Conservation (phyloP, 2,329 filamentous ascomycete species). For the Aureobasidium uvarum region DNA sequence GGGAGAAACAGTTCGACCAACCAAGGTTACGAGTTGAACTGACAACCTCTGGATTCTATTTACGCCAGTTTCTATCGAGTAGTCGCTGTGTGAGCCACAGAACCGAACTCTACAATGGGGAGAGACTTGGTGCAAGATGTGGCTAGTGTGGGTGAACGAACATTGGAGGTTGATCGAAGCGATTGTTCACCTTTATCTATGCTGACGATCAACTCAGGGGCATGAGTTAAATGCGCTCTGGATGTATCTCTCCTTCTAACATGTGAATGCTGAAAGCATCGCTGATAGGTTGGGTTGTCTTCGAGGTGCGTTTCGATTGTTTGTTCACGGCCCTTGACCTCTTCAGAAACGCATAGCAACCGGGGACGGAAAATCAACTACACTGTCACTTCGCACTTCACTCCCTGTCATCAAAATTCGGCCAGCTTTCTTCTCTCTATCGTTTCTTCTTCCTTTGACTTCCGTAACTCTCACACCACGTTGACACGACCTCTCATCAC, state of each 20-base stretch:
- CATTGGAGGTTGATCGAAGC: not conserved
- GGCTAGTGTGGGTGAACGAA: too few relatives aligned
- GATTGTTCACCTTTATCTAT: not conserved
- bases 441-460: not conserved
- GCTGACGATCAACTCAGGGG: not conserved
- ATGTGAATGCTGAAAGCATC: not conserved
- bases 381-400: not conserved
- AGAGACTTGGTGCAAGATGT: not conserved
- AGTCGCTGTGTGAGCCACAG: not conserved
- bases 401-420: not conserved
- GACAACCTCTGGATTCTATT: not conserved
- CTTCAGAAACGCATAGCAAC: not conserved
- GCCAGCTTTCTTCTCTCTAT: not conserved
- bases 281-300: not conserved
- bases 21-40: not conserved
- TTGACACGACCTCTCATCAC: not conserved
- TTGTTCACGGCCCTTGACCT: not conserved
- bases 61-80: not conserved
- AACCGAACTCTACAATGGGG: not conserved
- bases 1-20: slow-evolving; percentile 7
- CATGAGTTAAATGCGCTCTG: not conserved
- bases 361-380: not conserved
- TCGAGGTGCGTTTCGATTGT: not conserved
- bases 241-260: not conserved
- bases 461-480: too few relatives aligned